Conservation (phyloP, 805 yeast species). For the Torulaspora gathmanii region DNA sequence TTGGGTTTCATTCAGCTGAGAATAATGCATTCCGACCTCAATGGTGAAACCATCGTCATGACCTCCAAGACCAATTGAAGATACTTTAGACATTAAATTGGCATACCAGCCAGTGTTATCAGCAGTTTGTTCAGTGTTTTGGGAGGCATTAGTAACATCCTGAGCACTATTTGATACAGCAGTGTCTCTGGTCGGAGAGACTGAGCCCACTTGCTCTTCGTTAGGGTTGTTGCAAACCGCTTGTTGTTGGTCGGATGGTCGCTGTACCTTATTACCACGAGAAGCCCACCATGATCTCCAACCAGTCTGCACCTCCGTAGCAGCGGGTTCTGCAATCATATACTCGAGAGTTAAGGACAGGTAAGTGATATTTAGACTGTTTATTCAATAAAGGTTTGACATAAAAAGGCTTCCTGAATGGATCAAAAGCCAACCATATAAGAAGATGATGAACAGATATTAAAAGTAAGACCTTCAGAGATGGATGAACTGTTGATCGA, state of each 20-base stretch:
- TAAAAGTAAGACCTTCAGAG: background rate
- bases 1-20: constrained; percentile 28
- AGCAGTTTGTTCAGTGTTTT: background rate
- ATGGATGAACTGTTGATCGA: constrained; percentile 17
- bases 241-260: background rate
- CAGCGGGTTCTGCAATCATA: constrained; percentile 6
- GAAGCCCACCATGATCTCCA: constrained; percentile 13
- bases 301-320: constrained; percentile 1
- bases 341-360: background rate
- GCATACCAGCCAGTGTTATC: constrained; percentile 18
- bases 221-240: background rate
- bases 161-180: background rate
- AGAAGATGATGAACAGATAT: background rate
- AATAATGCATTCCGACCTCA: constrained; percentile 24
- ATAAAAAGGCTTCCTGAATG: background rate
- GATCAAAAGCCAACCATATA: background rate
- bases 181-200: background rate
- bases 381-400: background rate
- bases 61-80: constrained; percentile 12
- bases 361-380: background rate
- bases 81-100: constrained; percentile 12
- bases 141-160: background rate
- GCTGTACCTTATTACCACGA: constrained; percentile 1
- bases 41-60: constrained; percentile 8
- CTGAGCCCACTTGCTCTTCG: background rate